Evolutionary conservation across 1,284 basidiomycete species (phyloP).

Genomic region (Apiotrichum siamense): DNA sequence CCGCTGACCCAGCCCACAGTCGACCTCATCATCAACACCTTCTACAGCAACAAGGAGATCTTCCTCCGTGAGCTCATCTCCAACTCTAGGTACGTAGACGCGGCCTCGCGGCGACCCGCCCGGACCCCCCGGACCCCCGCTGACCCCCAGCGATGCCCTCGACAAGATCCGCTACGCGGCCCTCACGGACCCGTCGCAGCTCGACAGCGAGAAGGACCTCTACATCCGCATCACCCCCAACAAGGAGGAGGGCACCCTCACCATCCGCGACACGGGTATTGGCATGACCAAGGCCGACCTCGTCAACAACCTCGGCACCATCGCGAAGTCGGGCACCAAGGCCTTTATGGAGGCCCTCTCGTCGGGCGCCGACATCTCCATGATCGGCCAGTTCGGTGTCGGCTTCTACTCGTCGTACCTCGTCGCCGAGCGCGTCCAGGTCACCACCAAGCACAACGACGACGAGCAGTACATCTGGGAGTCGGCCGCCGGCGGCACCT

Average conservation of each 20-base stretch:
- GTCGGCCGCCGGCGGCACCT: conserved; percentile 97
- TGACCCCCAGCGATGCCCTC: conserved; percentile 53
- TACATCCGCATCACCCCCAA: conserved; percentile 88
- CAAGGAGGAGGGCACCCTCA: conserved; percentile 90
- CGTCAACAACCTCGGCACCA: conserved; percentile 85
- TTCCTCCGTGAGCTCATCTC: conserved; percentile 57
- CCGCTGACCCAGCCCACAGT: conserved; percentile 71
- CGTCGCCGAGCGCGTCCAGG: conserved; percentile 95
- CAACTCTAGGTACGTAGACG: too few species aligned
- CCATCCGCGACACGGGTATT: conserved; percentile 93
- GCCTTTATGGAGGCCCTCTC: conserved; percentile 79
- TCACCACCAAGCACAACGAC: conserved; percentile 99
- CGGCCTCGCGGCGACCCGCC: neutral
- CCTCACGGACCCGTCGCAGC: conserved; percentile 78
- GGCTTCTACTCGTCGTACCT: conserved; percentile 99
- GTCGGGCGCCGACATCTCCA: conserved; percentile 93
- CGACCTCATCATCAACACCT: conserved; percentile 41
- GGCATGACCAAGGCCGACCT: conserved; percentile 83
- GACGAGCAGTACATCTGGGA: conserved; percentile 99
- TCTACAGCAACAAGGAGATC: conserved; percentile 11
- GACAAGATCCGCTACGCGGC: conserved; percentile 91
- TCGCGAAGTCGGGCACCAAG: conserved; percentile 79
- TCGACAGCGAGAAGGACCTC: conserved; percentile 83
- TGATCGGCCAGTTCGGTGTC: conserved; percentile 73
- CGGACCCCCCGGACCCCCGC: too few species aligned